These are phyloP conservation scores for Venturia asperata DNA, from an alignment of 2,329 filamentous ascomycete species.

Conservation along the genomic window DNA sequence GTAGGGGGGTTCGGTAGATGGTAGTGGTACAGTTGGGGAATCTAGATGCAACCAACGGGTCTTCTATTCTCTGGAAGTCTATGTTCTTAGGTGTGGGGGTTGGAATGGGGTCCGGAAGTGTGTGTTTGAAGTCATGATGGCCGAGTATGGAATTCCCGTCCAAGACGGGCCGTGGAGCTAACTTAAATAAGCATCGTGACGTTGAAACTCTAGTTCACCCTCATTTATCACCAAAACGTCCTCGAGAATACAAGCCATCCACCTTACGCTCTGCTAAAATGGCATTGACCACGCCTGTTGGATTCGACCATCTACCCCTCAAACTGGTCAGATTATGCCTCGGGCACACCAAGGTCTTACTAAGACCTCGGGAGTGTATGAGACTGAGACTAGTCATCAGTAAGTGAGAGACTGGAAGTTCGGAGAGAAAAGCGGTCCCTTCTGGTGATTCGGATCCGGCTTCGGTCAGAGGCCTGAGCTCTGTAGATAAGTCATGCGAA, in stretches of 20 bases:
- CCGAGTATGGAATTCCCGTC: background rate
- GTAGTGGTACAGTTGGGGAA: background rate
- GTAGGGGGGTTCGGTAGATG: background rate
- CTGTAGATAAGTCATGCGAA: too few relatives aligned
- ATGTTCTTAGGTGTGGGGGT: background rate
- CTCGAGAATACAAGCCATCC: too few relatives aligned
- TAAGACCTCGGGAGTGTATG: background rate
- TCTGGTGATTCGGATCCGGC: too few relatives aligned
- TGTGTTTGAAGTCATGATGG: background rate
- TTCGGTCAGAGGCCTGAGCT: too few relatives aligned
- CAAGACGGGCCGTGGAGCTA: background rate
- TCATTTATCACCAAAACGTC: too few relatives aligned
- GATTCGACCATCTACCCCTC: background rate
- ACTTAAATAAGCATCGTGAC: background rate
- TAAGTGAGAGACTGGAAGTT: background rate
- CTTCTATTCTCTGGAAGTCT: constrained; percentile 1
- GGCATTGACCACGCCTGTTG: background rate
- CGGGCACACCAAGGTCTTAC: background rate
- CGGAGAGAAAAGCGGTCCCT: too few relatives aligned
- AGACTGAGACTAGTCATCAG: background rate
- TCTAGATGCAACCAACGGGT: background rate
- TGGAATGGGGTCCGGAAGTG: too few relatives aligned
- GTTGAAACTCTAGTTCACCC: background rate
- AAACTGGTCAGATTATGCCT: background rate
- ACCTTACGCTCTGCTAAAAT: too few relatives aligned